phyloP scores from a whole-genome alignment of 352 stramenopile species.

The Phytopythium oedochilum region DNA sequence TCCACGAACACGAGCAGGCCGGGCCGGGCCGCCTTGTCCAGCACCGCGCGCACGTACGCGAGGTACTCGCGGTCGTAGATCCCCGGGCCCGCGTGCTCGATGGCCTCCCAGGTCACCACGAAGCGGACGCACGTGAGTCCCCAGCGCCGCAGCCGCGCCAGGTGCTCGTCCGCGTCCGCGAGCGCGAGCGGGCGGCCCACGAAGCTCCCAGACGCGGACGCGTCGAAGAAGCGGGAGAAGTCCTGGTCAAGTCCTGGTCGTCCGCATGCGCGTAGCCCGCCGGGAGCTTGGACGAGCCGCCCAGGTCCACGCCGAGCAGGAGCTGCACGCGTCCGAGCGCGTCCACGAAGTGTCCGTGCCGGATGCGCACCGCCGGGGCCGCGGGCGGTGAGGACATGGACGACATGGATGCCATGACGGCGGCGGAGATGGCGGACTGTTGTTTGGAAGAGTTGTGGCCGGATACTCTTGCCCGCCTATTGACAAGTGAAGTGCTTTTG shows the following conservation, averaged over 20 bases:
- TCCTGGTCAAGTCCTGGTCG: no score
- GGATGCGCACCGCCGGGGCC: not conserved
- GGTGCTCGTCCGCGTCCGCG: slow-evolving; percentile 70
- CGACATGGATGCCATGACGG: not conserved
- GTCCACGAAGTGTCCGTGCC: slow-evolving; percentile 46
- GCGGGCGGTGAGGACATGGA: not conserved
- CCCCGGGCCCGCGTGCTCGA: slow-evolving; percentile 81
- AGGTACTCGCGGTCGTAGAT: slow-evolving; percentile 87
- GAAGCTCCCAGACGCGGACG: slow-evolving; percentile 32
- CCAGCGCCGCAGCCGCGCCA: slow-evolving; percentile 73
- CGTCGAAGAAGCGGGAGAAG: slow-evolving; percentile 38
- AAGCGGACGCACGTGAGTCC: slow-evolving; percentile 82
- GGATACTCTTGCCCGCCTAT: no score
- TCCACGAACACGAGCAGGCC: slow-evolving; percentile 88
- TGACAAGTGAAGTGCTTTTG: no score
- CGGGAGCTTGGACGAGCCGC: slow-evolving; percentile 63
- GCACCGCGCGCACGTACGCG: slow-evolving; percentile 56
- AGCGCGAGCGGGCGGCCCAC: slow-evolving; percentile 85
- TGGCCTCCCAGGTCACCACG: slow-evolving; percentile 89
- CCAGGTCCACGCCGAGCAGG: slow-evolving; percentile 60
- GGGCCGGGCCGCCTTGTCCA: slow-evolving; percentile 55
- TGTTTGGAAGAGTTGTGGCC: no score
- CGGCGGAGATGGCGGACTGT: no score
- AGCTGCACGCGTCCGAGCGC: slow-evolving; percentile 34
- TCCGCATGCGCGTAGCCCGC: slow-evolving; percentile 22